A percentile compares a stretch with the other conserved stretches of the same genome.
Evolutionary conservation across 208 protist species (phyloP).

Genomic region (Strigomonas culicis): DNA sequence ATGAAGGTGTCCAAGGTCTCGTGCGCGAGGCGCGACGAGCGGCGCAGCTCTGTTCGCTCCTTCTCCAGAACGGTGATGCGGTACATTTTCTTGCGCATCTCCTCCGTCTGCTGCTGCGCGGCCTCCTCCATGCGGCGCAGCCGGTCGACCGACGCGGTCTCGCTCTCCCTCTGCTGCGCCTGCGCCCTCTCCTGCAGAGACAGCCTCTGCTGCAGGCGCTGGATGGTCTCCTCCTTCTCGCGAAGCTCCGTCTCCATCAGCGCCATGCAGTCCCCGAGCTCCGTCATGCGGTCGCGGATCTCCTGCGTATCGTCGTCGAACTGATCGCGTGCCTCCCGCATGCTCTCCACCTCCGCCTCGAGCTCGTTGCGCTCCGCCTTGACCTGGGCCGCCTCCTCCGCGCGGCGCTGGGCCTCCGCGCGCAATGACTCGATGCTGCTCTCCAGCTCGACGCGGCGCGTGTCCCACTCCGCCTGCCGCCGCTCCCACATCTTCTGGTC

Average conservation of each 20-base stretch:
- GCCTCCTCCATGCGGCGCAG: conserved; percentile 19
- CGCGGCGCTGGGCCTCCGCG: conserved; percentile 1
- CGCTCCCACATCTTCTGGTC: background rate
- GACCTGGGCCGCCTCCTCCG: background rate
- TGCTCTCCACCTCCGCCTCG: conserved; percentile 6
- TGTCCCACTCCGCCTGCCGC: conserved; percentile 11
- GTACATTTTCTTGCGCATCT: conserved; percentile 48
- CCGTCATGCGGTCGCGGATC: conserved; percentile 11
- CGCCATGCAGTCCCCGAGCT: conserved; percentile 22
- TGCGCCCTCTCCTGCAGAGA: conserved; percentile 4
- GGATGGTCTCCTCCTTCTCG: conserved; percentile 22
- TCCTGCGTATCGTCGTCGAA: conserved; percentile 15
- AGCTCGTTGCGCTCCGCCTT: background rate
- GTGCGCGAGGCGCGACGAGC: background rate
- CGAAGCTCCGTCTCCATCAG: conserved; percentile 18
- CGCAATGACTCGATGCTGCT: conserved; percentile 23
- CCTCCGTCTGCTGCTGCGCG: conserved; percentile 57
- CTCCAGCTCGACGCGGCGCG: conserved; percentile 20
- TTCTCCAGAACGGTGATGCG: conserved; percentile 37
- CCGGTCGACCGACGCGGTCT: conserved; percentile 3
- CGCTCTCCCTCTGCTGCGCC: conserved; percentile 21
- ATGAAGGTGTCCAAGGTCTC: too few relatives aligned
- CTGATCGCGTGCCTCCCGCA: conserved; percentile 20
- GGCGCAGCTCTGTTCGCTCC: conserved; percentile 19
- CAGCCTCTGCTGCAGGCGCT: conserved; percentile 21